A percentile compares a stretch with the other conserved stretches of the same genome.
phyloP scores from a whole-genome alignment of 208 protist genomes.

The Novymonas esmeraldas region DNA sequence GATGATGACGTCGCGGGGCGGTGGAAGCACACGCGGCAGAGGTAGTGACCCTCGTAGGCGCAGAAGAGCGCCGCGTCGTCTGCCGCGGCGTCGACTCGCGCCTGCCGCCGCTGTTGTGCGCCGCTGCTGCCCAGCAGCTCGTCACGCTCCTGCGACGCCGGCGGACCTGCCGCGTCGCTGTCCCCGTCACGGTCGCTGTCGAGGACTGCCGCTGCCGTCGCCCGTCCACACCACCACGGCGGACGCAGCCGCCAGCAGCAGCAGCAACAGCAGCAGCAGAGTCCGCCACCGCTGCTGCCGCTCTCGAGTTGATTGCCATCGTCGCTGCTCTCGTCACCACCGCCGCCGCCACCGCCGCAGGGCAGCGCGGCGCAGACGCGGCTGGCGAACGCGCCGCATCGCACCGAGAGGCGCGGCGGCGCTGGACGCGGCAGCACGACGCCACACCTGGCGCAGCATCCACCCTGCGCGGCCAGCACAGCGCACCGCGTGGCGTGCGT shows the following conservation, averaged over 20 bases:
- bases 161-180: too few relatives aligned
- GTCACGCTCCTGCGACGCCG: constrained; percentile 1
- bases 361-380: not conserved
- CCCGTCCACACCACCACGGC: too few relatives aligned
- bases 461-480: constrained; percentile 5
- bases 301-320: too few relatives aligned
- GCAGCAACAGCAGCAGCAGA: too few relatives aligned
- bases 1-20: not conserved
- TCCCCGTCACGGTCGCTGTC: not conserved
- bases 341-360: not conserved
- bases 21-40: constrained; percentile 23
- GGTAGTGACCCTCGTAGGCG: constrained; percentile 19
- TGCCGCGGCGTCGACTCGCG: too few relatives aligned
- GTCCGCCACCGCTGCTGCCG: too few relatives aligned
- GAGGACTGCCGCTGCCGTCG: not conserved
- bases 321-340: not conserved
- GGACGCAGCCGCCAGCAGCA: too few relatives aligned
- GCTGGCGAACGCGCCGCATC: not conserved
- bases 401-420: not conserved
- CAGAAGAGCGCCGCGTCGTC: constrained; percentile 20
- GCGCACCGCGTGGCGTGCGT: constrained; percentile 2
- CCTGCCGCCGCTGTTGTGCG: too few relatives aligned
- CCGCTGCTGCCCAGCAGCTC: not conserved
- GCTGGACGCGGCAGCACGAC: not conserved
- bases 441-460: constrained; percentile 22